Base-by-base conservation (phyloP, 768 basidiomycete genomes). In the Tricholoma matsutake region DNA sequence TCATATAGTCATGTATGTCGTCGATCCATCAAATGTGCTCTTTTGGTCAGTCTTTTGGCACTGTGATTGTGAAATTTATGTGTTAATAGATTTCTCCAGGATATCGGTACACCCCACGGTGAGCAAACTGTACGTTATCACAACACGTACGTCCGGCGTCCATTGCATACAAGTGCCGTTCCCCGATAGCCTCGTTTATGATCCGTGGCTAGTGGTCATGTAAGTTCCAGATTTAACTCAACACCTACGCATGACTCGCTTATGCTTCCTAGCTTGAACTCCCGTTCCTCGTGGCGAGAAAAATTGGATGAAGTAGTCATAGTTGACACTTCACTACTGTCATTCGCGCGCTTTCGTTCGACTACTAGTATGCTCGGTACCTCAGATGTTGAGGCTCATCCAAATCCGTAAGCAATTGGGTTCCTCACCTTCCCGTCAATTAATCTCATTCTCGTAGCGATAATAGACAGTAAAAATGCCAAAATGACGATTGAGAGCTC, bases 101-200 rank as follows among this genome's bases (percentile, higher is more conserved):
- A 18, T 43, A 5, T 47, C 59, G 13, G 1, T 49, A 4, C 54
- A 60, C 29, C 25, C 56, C 6, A 54, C 37, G 7, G 10, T 60
- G 25, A 56, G 37, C 39, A 60, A 60, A 8, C 22, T 60, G n/a
- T 60, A 55, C 13, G 59, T 60, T 29, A 55, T 45, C 11, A 60
- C 54, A 1, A 54, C 37, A 5, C 16, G 59, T 54, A 56, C 2
- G 59, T 31, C 14, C 9, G 31, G 9, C n/a, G 0, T 20, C 20
- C 34, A 13, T 16, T 22, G 10, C 10, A 25, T 22, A 37, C n/a
- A 13, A 37, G 3, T 4, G 20, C 9, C 14, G 20, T 25, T 25
- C 1, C 22, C 22, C 3, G 22, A 25, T 25, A 3, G 22, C 22
- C 22, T 25, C 22, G 22, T 25, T 25, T 25, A 25, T 25, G 22